Evolutionary conservation across 768 basidiomycete genomes (phyloP), one percentile per base, ranked within the genome.

Genomic region (Mycena albidolilacea): DNA sequence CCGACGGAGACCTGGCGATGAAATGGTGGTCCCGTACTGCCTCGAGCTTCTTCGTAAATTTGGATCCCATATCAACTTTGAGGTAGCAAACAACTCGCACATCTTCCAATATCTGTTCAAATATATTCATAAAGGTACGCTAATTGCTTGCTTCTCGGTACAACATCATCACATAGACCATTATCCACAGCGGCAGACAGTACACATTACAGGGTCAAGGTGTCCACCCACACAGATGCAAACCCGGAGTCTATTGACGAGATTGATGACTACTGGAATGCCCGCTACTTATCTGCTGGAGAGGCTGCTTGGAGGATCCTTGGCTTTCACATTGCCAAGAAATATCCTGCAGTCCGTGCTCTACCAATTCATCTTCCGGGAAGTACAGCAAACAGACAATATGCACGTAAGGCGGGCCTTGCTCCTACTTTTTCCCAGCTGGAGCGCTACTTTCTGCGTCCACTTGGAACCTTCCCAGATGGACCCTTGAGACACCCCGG

Each of bases 51-150:
- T 30, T 30, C 30, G 30, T 30, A 30, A 30, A 30, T 30, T 30
- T 30, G 30, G 30, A 5, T 85, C 82, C 50, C 84, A 86, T 68
- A 81, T 85, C 50, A 84, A 85, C 63, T 77, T 84, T 50, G 83
- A 84, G 39, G 76, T 79, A 80, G 81, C 30, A 30, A 30, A 30
- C 30, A 30, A 1, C 30, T 30, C 30, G 30, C 30, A 30, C 30
- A 30, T 30, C 30, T 30, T 30, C 30, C 30, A 30, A 30, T 30
- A 30, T 30, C 30, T 30, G 30, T 30, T 30, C 30, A 30, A 30
- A 30, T 30, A 30, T 30, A 30, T 30, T 30, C 30, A 30, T 30
- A 30, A 30, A 30, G 30, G 83, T 81, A n/a, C 7, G 54, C 52
- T 15, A 14, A 50, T 30, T 60, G 11, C 21, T 30, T 50, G 30